Percentiles rank a stretch among this genome's conserved stretches.
Evolutionary conservation across 306 rosid genomes (phyloP).

Genomic region (Sechiopsis laciniata): DNA sequence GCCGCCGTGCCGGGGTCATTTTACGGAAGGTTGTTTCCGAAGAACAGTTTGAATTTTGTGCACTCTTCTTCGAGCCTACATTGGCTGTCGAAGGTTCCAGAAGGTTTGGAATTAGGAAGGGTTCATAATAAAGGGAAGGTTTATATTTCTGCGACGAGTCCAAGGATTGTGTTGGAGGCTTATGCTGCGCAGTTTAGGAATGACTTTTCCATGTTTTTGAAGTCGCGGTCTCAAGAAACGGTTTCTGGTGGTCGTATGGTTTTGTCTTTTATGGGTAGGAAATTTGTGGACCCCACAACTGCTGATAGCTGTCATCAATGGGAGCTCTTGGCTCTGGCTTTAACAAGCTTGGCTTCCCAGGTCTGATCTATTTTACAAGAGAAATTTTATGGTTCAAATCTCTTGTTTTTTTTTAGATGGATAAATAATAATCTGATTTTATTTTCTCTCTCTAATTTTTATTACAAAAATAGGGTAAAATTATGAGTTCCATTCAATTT

Average conservation of each 20-base stretch:
- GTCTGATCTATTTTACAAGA: background rate
- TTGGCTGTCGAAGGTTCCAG: conserved; percentile 40
- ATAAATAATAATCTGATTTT: too few species aligned
- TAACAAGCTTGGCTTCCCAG: conserved; percentile 43
- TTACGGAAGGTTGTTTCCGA: conserved; percentile 42
- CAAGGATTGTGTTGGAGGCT: conserved; percentile 47
- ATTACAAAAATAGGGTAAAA: too few species aligned
- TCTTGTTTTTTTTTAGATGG: too few species aligned
- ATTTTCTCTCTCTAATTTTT: too few species aligned
- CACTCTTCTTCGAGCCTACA: conserved; percentile 41
- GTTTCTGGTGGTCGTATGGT: conserved; percentile 54
- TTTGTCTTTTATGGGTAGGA: conserved; percentile 54
- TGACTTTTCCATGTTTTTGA: conserved; percentile 46
- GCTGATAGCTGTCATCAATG: conserved; percentile 44
- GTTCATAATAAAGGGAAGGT: conserved; percentile 53
- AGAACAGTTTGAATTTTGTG: conserved; percentile 33
- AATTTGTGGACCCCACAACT: conserved; percentile 44
- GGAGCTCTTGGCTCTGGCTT: conserved; percentile 60
- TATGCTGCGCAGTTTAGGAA: conserved; percentile 44
- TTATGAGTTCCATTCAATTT: too few species aligned
- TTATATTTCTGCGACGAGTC: conserved; percentile 60
- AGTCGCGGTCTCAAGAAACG: conserved; percentile 47
- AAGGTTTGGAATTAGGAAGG: conserved; percentile 17
- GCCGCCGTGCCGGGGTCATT: conserved; percentile 45
- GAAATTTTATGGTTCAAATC: too few species aligned